Percentiles rank a stretch among this genome's conserved stretches.
phyloP scores from a whole-genome alignment of 139 green algal species.

The Chlamydomonas asymmetrica region DNA sequence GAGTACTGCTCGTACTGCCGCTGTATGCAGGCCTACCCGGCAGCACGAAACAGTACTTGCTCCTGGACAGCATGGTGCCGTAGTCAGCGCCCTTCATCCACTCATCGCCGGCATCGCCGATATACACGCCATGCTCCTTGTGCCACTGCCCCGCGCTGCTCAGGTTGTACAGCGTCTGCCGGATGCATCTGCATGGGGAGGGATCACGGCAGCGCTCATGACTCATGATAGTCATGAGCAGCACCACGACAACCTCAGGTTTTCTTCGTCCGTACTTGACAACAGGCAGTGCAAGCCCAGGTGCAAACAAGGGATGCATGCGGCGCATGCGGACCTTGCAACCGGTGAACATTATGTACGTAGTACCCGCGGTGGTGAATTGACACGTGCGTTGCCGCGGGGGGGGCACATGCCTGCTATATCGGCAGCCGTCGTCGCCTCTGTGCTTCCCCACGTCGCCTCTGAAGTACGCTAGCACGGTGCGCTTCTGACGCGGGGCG shows the following conservation, averaged over 20 bases:
- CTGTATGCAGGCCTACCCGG: too few species aligned
- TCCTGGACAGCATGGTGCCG: constrained; percentile 31
- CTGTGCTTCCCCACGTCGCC: constrained; percentile 32
- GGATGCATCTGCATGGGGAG: constrained; percentile 28
- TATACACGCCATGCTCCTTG: constrained; percentile 26
- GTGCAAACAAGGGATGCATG: too few species aligned
- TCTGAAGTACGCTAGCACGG: constrained; percentile 40
- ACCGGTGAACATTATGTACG: too few species aligned
- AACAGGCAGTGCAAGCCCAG: constrained; percentile 7
- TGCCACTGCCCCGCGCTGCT: constrained; percentile 24
- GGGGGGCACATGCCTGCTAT: too few species aligned
- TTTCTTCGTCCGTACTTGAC: too few species aligned
- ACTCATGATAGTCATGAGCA: too few species aligned
- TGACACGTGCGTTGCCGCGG: too few species aligned
- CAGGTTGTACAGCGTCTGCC: constrained; percentile 38
- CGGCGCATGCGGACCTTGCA: too few species aligned
- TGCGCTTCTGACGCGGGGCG: background rate
- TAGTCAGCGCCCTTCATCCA: constrained; percentile 18
- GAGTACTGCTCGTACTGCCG: too few species aligned
- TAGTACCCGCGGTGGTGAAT: too few species aligned
- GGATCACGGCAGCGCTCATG: too few species aligned
- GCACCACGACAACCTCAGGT: too few species aligned
- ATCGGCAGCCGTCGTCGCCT: constrained; percentile 17
- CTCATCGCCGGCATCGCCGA: constrained; percentile 24
- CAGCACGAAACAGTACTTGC: constrained; percentile 57